Base-by-base conservation (phyloP, 2,329 filamentous ascomycete species). In the Aspergillus pseudoglaucus region DNA sequence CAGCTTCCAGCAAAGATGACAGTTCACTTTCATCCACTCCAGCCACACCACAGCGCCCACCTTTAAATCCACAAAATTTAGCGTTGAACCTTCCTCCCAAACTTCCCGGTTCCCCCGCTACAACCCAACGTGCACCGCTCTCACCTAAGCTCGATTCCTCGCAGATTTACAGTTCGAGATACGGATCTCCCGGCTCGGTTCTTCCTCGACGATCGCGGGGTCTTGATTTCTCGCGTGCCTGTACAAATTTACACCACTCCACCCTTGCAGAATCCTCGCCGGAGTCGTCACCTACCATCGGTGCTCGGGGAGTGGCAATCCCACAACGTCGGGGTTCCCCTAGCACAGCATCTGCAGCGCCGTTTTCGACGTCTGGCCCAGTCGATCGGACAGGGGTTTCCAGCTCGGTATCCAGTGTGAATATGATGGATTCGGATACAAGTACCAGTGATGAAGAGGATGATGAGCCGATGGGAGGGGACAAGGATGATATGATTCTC, bases 221-320 rank as follows among this genome's bases (percentile, higher is more conserved):
- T 39, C 76, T 96, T 51, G 91, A 97, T 70, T 97, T 95, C 68
- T 91, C 91, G 37, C 81, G 91, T 57, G 90, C 90, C 9, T 93
- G 89, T 53, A 96, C 91, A 9, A 95, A 90, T 64, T 77, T 98
- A 18, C 93, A 97, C 70, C 93, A 97, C 68, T 96, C 91, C 14
- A 97, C 88, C 0, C 79, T 97, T 7, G 90, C 91, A 47, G 88
- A 95, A 65, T 87, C 88, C 1, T 93, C 88, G 4, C 90, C 90
- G 3, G 90, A 95, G 65, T 93, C 89, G 0, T 96, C 90, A 0
- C 93, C 93, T 0, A 90, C 85, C 10, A 84, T 93, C 47, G 83
- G 84, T 45, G 84, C 85, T 37, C 82, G 86, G 53, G 78, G 77
- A 2, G 75, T 84, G 63, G 75, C 74, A 49, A 83, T 84, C 46